phyloP scores from a whole-genome alignment of 371 early-diverging fungal species.

The Blakeslea trispora region DNA sequence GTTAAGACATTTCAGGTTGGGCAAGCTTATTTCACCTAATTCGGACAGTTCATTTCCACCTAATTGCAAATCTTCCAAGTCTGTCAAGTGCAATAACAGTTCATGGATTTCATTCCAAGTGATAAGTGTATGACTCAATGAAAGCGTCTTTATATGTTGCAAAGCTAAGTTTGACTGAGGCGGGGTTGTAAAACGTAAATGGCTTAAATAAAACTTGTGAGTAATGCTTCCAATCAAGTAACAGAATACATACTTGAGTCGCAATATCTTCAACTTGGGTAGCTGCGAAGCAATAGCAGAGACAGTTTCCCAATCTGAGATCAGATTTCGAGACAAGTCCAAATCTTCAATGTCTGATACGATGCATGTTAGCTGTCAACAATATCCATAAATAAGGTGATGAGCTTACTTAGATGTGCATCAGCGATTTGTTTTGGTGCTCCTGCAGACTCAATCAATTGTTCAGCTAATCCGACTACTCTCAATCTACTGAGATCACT shows the following conservation, averaged over 20 bases:
- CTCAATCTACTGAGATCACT: slow-evolving; percentile 47
- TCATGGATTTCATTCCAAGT: slow-evolving; percentile 36
- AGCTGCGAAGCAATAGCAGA: slow-evolving; percentile 63
- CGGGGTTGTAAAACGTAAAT: slow-evolving; percentile 33
- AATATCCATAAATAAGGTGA: no score
- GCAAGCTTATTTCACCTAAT: slow-evolving; percentile 38
- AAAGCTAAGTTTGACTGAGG: slow-evolving; percentile 34
- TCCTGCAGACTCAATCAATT: slow-evolving; percentile 40
- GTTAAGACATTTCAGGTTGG: slow-evolving; percentile 58
- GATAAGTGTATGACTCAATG: slow-evolving; percentile 24
- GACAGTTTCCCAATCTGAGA: slow-evolving; percentile 63
- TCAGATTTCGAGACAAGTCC: slow-evolving; percentile 72
- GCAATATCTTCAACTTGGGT: slow-evolving; percentile 53
- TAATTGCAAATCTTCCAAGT: slow-evolving; percentile 65
- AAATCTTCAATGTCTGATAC: slow-evolving; percentile 61
- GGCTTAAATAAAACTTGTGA: slow-evolving; percentile 11
- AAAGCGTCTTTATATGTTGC: slow-evolving; percentile 38
- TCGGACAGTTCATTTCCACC: slow-evolving; percentile 58
- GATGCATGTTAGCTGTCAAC: neutral
- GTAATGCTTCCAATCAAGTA: neutral
- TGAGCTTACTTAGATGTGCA: slow-evolving; percentile 23
- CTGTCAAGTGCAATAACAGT: slow-evolving; percentile 54
- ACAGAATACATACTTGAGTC: slow-evolving; percentile 56
- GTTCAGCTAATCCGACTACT: slow-evolving; percentile 58
- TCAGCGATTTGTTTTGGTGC: slow-evolving; percentile 21